phyloP scores from a whole-genome alignment of 306 rosid species.

The Canavalia gladiata region DNA sequence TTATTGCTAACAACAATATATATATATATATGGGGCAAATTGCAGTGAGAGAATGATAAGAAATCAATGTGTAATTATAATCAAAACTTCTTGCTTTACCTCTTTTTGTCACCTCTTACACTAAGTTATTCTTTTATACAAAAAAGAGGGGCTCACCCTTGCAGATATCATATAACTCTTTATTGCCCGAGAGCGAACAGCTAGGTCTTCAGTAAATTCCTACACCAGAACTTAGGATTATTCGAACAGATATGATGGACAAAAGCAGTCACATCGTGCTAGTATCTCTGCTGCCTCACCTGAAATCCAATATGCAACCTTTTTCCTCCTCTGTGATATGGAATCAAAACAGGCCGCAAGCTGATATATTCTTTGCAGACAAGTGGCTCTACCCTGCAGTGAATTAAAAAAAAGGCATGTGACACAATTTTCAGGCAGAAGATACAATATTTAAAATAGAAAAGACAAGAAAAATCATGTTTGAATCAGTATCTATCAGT shows the following conservation, averaged over 20 bases:
- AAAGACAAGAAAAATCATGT: background rate
- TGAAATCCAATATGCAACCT: constrained; percentile 96
- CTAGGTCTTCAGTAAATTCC: constrained; percentile 93
- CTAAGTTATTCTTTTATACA: background rate
- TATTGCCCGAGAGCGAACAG: constrained; percentile 79
- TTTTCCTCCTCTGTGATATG: constrained; percentile 96
- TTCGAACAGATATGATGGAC: constrained; percentile 31
- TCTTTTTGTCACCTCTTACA: constrained; percentile 8
- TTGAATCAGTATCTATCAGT: constrained; percentile 29
- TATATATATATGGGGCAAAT: background rate
- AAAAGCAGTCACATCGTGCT: constrained; percentile 34
- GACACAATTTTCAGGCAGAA: constrained; percentile 7
- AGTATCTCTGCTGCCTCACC: constrained; percentile 56
- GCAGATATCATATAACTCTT: constrained; percentile 69
- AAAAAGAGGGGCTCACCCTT: constrained; percentile 67
- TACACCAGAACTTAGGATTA: constrained; percentile 47
- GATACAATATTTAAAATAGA: constrained; percentile 7
- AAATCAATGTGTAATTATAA: background rate
- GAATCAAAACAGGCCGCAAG: constrained; percentile 86
- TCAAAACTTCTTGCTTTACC: constrained; percentile 6
- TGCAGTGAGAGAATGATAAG: background rate
- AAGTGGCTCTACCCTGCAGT: constrained; percentile 90
- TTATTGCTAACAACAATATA: background rate
- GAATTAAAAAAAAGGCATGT: constrained; percentile 43
- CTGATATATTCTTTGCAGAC: constrained; percentile 82